phyloP scores from a whole-genome alignment of 2,329 filamentous ascomycete species.

The Akanthomyces lecanii region DNA sequence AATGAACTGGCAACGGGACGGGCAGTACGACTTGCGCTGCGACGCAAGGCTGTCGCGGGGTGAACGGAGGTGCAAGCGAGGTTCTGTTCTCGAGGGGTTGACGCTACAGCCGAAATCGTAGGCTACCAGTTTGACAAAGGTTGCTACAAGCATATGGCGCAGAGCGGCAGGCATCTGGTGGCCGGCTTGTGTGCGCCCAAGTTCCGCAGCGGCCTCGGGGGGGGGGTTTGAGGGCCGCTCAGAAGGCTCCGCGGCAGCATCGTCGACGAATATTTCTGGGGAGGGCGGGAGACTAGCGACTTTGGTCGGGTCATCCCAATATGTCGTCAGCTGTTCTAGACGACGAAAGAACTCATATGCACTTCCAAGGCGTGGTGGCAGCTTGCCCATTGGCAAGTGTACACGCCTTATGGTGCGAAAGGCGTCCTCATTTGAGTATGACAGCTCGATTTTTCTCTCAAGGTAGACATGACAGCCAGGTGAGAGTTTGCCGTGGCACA shows the following conservation, averaged over 20 bases:
- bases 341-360: slow-evolving; percentile 63
- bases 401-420: slow-evolving; percentile 59
- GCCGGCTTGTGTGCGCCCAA: slow-evolving; percentile 45
- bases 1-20: slow-evolving; percentile 56
- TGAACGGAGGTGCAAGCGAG: slow-evolving; percentile 52
- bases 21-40: slow-evolving; percentile 49
- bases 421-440: slow-evolving; percentile 52
- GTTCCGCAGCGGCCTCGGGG: slow-evolving; percentile 17
- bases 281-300: slow-evolving; percentile 29
- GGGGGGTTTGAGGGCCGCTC: slow-evolving; percentile 12
- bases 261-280: slow-evolving; percentile 27
- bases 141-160: slow-evolving; percentile 52
- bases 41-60: slow-evolving; percentile 26
- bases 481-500: slow-evolving; percentile 51
- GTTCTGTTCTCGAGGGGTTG: slow-evolving; percentile 52
- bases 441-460: slow-evolving; percentile 56
- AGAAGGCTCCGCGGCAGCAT: slow-evolving; percentile 12
- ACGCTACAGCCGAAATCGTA: slow-evolving; percentile 65
- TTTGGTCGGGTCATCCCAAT: slow-evolving; percentile 58
- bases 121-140: slow-evolving; percentile 60
- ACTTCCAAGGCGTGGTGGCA: slow-evolving; percentile 54
- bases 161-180: slow-evolving; percentile 55
- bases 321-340: slow-evolving; percentile 54
- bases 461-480: slow-evolving; percentile 56
- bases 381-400: slow-evolving; percentile 49